phyloP scores from a whole-genome alignment of 805 yeast genomes.

The Isabelozyma pseudorhagii region DNA sequence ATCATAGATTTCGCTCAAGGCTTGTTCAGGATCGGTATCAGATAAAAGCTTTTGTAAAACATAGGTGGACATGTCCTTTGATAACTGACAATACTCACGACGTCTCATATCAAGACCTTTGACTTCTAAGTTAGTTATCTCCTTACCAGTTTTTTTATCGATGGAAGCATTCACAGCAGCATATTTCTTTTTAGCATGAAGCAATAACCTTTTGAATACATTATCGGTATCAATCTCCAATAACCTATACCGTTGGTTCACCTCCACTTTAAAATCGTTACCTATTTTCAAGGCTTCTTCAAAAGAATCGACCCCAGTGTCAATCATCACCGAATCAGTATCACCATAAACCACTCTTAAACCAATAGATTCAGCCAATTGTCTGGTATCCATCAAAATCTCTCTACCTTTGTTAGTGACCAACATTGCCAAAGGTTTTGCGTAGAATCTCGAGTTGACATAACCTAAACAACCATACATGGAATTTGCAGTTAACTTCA shows the following conservation, averaged over 20 bases:
- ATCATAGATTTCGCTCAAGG: constrained; percentile 65
- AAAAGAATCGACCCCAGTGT: constrained; percentile 71
- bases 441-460: constrained; percentile 87
- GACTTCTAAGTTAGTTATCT: constrained; percentile 63
- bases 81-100: constrained; percentile 91
- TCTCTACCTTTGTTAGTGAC: constrained; percentile 96
- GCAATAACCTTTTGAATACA: constrained; percentile 75
- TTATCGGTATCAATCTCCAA: constrained; percentile 95
- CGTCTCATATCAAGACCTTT: constrained; percentile 97
- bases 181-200: constrained; percentile 96
- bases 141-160: constrained; percentile 53
- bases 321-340: constrained; percentile 98
- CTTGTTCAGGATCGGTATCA: constrained; percentile 73
- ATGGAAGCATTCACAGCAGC: constrained; percentile 77
- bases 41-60: constrained; percentile 70
- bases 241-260: constrained; percentile 82
- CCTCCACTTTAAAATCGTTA: constrained; percentile 74
- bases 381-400: constrained; percentile 87
- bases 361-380: constrained; percentile 80
- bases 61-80: constrained; percentile 81
- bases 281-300: constrained; percentile 81
- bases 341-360: constrained; percentile 94
- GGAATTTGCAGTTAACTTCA: constrained; percentile 96
- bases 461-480: constrained; percentile 99
- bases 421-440: constrained; percentile 92